Conservation (phyloP, 108 stramenopile species). For the Aurantiochytrium sp. region DNA sequence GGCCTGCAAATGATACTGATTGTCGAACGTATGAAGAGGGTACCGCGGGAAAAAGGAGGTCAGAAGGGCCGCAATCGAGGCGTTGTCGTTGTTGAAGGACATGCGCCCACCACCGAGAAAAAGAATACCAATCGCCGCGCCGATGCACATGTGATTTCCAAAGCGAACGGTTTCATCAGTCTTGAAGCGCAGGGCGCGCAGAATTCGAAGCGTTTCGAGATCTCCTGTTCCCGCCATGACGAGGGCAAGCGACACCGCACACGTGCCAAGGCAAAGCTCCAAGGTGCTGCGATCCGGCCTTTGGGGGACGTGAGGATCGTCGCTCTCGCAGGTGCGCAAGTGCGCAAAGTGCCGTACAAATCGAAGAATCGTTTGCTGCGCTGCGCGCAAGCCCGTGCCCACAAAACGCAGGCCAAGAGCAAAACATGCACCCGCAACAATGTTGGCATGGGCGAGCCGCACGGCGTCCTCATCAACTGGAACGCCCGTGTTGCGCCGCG, state of each 20-base stretch:
- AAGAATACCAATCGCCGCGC: conserved; percentile 79
- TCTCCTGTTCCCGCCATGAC: conserved; percentile 95
- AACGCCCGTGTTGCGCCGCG: conserved; percentile 15
- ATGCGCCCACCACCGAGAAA: conserved; percentile 86
- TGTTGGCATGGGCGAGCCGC: conserved; percentile 78
- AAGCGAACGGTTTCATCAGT: conserved; percentile 69
- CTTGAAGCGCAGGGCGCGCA: conserved; percentile 78
- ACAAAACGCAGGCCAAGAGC: conserved; percentile 81
- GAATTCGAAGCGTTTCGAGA: conserved; percentile 67
- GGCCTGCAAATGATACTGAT: conserved; percentile 91
- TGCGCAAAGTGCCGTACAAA: conserved; percentile 59
- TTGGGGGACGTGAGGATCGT: conserved; percentile 44
- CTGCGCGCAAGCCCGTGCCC: conserved; percentile 68
- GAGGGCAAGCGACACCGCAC: conserved; percentile 74
- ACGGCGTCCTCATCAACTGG: conserved; percentile 72
- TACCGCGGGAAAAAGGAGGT: conserved; percentile 83
- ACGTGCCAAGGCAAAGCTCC: conserved; percentile 74
- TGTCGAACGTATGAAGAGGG: conserved; percentile 69
- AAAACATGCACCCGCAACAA: conserved; percentile 85
- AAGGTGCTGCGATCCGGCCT: conserved; percentile 67
- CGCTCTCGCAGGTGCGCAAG: conserved; percentile 63
- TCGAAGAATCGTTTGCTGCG: conserved; percentile 57
- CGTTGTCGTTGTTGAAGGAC: conserved; percentile 73
- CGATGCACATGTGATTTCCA: conserved; percentile 83
- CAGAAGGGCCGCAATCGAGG: conserved; percentile 82